Evolutionary conservation across 75 land plant genomes (phyloP).

Genomic region (Selaginella moellendorffii): DNA sequence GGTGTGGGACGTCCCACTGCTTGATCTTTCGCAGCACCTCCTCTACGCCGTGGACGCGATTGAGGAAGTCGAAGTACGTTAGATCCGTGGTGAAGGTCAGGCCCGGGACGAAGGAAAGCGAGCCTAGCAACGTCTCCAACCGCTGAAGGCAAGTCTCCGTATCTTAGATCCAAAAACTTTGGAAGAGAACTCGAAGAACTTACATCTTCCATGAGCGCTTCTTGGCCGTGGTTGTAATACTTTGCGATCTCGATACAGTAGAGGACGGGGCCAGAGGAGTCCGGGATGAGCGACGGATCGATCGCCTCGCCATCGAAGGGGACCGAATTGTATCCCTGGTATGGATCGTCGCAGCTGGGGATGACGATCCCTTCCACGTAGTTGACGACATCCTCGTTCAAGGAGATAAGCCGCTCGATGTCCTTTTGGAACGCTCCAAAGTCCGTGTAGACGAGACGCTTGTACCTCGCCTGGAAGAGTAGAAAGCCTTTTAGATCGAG

Average conservation of each 20-base stretch:
- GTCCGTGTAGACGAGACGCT: constrained; percentile 49
- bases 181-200: no score
- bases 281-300: constrained; percentile 33
- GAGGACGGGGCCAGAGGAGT: constrained; percentile 44
- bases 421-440: constrained; percentile 46
- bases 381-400: constrained; percentile 31
- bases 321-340: constrained; percentile 45
- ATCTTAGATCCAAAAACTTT: no score
- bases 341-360: constrained; percentile 39
- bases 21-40: constrained; percentile 31
- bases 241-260: constrained; percentile 71
- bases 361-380: constrained; percentile 79
- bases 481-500: no score
- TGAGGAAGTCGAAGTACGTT: constrained; percentile 43
- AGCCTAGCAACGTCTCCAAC: constrained; percentile 21
- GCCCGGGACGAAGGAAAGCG: constrained; percentile 26
- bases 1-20: constrained; percentile 61
- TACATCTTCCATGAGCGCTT: constrained; percentile 12
- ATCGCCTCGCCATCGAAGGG: constrained; percentile 26
- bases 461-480: constrained; percentile 53
- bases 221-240: constrained; percentile 21
- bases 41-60: constrained; percentile 52
- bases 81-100: constrained; percentile 39
- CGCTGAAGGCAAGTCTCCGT: constrained; percentile 24
- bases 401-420: constrained; percentile 38